These are phyloP conservation scores for Ganoderma lingzhi DNA, from an alignment of 1,284 basidiomycete species.

Conservation along the genomic window DNA sequence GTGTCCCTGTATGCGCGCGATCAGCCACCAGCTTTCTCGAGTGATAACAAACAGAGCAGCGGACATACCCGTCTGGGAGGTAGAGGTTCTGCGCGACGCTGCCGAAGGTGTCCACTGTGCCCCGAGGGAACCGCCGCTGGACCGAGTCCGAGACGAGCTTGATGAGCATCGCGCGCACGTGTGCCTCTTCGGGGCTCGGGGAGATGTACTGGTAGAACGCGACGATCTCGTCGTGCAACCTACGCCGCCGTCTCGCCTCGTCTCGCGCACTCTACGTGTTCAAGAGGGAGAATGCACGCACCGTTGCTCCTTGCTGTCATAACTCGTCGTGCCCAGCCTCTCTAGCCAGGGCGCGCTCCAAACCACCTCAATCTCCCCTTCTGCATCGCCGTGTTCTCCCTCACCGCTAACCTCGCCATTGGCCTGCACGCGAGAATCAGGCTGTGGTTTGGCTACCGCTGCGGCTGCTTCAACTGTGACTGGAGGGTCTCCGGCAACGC, in stretches of 20 bases:
- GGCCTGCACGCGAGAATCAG: background rate
- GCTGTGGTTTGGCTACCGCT: background rate
- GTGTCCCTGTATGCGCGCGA: conserved; percentile 41
- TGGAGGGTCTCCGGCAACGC: conserved; percentile 13
- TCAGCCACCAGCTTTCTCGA: background rate
- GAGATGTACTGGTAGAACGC: conserved; percentile 40
- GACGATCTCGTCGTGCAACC: conserved; percentile 69
- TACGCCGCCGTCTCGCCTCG: conserved; percentile 36
- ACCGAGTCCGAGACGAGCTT: conserved; percentile 35
- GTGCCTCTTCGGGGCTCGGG: conserved; percentile 39
- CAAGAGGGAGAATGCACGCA: conserved; percentile 21
- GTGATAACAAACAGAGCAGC: background rate
- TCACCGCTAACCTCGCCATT: conserved; percentile 5
- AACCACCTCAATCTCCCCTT: conserved; percentile 6
- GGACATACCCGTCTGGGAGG: conserved; percentile 41
- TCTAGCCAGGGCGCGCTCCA: conserved; percentile 40
- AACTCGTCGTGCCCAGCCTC: conserved; percentile 35
- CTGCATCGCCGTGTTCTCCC: conserved; percentile 7
- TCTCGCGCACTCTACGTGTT: background rate
- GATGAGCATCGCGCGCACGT: conserved; percentile 37
- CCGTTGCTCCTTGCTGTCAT: conserved; percentile 47
- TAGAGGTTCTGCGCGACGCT: conserved; percentile 41
- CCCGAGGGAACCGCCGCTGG: conserved; percentile 33
- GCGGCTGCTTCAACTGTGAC: background rate
- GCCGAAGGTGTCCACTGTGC: conserved; percentile 39